phyloP scores from a whole-genome alignment of 495 filamentous ascomycete species.

The Aspergillus saccharolyticus region DNA sequence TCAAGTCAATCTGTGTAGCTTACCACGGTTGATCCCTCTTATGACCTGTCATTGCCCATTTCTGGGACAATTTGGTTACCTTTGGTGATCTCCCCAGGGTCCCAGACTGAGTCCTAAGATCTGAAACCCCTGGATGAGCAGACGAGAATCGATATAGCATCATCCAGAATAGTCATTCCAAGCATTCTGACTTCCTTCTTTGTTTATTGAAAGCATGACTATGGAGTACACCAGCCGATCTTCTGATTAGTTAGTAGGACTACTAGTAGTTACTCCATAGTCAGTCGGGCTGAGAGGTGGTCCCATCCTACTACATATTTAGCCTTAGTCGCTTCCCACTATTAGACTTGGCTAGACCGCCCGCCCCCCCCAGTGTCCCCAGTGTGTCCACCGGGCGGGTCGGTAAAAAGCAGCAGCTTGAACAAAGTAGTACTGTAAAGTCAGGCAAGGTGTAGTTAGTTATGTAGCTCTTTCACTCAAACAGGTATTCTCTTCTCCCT shows the following conservation, averaged over 20 bases:
- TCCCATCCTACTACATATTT: slow-evolving; percentile 10
- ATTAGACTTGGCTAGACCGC: slow-evolving; percentile 22
- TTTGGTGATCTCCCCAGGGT: too few species aligned
- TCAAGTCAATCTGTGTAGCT: background rate
- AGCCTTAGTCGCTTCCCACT: slow-evolving; percentile 8
- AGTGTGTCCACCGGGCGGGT: slow-evolving; percentile 13
- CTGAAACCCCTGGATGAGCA: background rate
- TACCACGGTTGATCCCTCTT: slow-evolving; percentile 6
- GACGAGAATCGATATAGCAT: background rate
- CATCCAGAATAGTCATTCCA: background rate
- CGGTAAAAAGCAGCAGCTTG: slow-evolving; percentile 11
- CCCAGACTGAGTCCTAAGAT: background rate
- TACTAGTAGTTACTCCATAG: too few species aligned
- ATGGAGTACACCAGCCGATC: slow-evolving; percentile 8
- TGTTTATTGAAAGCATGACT: slow-evolving; percentile 1
- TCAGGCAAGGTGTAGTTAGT: background rate
- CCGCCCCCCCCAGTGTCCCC: background rate
- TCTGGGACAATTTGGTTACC: background rate
- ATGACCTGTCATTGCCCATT: slow-evolving; percentile 3
- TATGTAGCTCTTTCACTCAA: background rate
- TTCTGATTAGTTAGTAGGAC: too few species aligned
- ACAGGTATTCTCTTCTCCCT: background rate
- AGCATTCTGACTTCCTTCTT: slow-evolving; percentile 1
- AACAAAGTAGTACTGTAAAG: background rate
- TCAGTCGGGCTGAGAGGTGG: too few species aligned